Base-by-base conservation (phyloP, 2,329 filamentous ascomycete genomes). In the Chaetomium globosum region DNA sequence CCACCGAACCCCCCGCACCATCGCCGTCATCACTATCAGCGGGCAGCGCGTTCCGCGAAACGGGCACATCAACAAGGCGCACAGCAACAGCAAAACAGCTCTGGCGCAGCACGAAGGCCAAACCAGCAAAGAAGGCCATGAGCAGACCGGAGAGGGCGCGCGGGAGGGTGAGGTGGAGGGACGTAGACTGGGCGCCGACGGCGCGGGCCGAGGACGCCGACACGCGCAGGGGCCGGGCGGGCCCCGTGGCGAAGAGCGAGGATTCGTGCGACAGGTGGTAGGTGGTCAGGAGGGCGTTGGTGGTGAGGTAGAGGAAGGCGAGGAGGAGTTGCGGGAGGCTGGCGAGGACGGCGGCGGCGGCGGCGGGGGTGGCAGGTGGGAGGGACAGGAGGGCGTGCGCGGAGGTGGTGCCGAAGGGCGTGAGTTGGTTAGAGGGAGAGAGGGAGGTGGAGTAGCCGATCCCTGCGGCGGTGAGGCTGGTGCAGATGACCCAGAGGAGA, bases 221-320 rank as follows among this genome's bases (percentile, higher is more conserved):
- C 36, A 85, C 78, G 36, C 83, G 80, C 30, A 85, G 76, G 48
- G 74, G 69, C 5, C 69, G 73, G 67, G 13, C 74, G 67, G 19
- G 74, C 59, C 61, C 68, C 1, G 76, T 63, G 3, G 79, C 78
- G 70, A 80, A 83, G 60, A 78, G 78, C 2, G 80, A 77, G 54
- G 82, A 75, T 71, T 85, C 83, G 73, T 83, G 79, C 1, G 81
- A 82, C 48, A 85, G 75, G 71, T 77, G 83, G 73, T 80, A 83
- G 3, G 77, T 74, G 2, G 80, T 81, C 16, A 85, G 72, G 26
- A 83, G 76, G 4, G 78, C 73, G 74, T 85, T 83, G 55, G 75
- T 75, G 12, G 77, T 71, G 36, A 85, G 73, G 72, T 85, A 85
- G 9, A 85, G 76, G 13, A 76, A 63, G 6, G 76, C 80, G 16